Percentiles rank a stretch among this genome's conserved stretches.
phyloP scores from a whole-genome alignment of 805 yeast genomes.

The Wickerhamia fluorescens region DNA sequence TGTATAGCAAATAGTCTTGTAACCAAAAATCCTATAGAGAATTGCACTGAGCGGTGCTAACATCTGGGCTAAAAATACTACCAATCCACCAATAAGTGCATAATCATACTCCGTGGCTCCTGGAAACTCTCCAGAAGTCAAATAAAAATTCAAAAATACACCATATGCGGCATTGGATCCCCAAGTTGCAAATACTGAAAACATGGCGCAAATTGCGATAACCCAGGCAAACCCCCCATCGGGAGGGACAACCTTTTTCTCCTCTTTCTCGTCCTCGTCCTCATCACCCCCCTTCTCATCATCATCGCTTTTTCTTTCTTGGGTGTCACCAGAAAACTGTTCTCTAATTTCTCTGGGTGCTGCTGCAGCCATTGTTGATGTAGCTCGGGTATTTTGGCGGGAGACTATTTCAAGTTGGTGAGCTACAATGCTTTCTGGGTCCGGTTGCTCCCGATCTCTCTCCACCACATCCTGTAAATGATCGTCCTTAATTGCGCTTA shows the following conservation, averaged over 20 bases:
- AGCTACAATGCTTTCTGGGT: constrained; percentile 10
- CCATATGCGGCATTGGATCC: constrained; percentile 57
- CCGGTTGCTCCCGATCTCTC: constrained; percentile 6
- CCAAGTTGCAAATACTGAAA: constrained; percentile 43
- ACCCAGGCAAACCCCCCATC: constrained; percentile 54
- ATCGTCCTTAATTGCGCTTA: constrained; percentile 18
- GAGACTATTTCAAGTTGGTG: constrained; percentile 12
- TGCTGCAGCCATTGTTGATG: too few species aligned
- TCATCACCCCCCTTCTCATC: constrained; percentile 3
- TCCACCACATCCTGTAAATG: constrained; percentile 10
- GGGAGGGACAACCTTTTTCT: constrained; percentile 1
- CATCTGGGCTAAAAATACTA: constrained; percentile 49
- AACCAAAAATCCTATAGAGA: constrained; percentile 43
- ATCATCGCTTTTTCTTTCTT: constrained; percentile 1
- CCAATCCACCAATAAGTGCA: constrained; percentile 46
- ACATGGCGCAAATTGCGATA: constrained; percentile 42
- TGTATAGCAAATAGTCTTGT: constrained; percentile 36
- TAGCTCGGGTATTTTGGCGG: constrained; percentile 5
- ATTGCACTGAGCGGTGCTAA: constrained; percentile 47
- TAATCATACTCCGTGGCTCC: constrained; percentile 39
- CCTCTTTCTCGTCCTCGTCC: neutral
- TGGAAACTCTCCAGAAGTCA: constrained; percentile 30
- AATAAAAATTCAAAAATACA: constrained; percentile 47
- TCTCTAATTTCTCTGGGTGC: too few species aligned
- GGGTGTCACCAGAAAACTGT: too few species aligned